Base-by-base conservation (phyloP, 768 basidiomycete genomes). In the Crepidotus variabilis region DNA sequence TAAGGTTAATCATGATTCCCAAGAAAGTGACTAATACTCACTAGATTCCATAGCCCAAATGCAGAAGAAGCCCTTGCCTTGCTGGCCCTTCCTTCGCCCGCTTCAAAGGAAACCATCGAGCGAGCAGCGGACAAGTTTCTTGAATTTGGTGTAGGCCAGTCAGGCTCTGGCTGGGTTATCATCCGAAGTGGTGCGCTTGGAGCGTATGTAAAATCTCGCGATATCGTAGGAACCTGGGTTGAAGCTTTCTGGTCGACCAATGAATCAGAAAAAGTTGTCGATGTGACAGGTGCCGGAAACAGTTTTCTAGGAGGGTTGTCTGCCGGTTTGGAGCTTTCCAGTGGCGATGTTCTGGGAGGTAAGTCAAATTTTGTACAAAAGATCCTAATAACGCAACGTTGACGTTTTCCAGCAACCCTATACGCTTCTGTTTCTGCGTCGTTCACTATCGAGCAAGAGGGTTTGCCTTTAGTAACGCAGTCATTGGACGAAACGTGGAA, bases 231-330 rank as follows among this genome's bases (percentile, higher is more conserved):
- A 58, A 63, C 62, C 51, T 95, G 93, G 93, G 69, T 92, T 21
- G 80, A 82, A 8, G 89, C 93, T 11, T 94, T 80, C 65, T 93
- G 90, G 87, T 72, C 72, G 6, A 65, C 69, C n/a, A 65, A 69
- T 51, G 72, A 79, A 57, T 60, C 64, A 23, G 70, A 71, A 20
- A 82, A 78, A 55, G 75, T 95, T 14, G 80, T 88, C 2, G 92
- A 95, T 69, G 91, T 93, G 22, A 95, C 92, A 60, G 93, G 94
- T 46, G 93, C 92, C n/a, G 94, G 94, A 14, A 96, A 96, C 68
- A 80, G 84, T 57, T 96, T 95, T 69, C 76, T 95, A 21, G 92
- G 92, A 13, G 92, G 92, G 6, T 76, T 94, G 13, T 84, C 84
- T 10, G 92, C 90, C 18, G 92, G 92, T 0, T 67, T 94, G 51